Base-by-base conservation (phyloP, 768 basidiomycete genomes). In the Suillus lakei region DNA sequence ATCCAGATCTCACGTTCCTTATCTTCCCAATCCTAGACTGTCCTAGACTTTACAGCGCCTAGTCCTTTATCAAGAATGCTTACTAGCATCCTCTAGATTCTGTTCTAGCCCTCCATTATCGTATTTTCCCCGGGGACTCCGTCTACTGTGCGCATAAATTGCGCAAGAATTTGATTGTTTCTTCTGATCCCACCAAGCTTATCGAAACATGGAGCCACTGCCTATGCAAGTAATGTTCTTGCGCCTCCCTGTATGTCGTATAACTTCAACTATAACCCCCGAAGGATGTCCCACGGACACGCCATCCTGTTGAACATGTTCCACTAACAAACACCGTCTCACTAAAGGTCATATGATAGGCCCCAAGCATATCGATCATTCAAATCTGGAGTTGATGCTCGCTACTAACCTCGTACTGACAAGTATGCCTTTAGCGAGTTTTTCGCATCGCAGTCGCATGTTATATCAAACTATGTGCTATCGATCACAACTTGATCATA, bases 1-100 rank as follows among this genome's bases (percentile, higher is more conserved):
- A n/a, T n/a, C n/a, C n/a, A n/a, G 70, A 73, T 73, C 68, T 62
- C 63, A 60, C 61, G 69, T 73, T 63, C 56, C 70, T 73, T 68
- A 71, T 71, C 69, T 18, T n/a, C n/a, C n/a, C n/a, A n/a, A n/a
- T n/a, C n/a, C n/a, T n/a, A n/a, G n/a, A n/a, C n/a, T n/a, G n/a
- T n/a, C n/a, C n/a, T n/a, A n/a, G n/a, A n/a, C n/a, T n/a, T 48
- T 4, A 10, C 23, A 0, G 4, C 28, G 51, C 10, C 30, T 55
- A 36, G 32, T 55, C 54, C 54, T 23, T 36, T 56, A 56, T 55
- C 54, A n/a, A 34, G 34, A n/a, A n/a, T n/a, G n/a, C n/a, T 18
- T 44, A 44, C 34, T 13, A 36, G 15, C 2, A 3, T 51, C 8
- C 50, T 53, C 51, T 53, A 30, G 51, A 53, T 32, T 28, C 3